These are phyloP conservation scores for Globisporangium carolinianum DNA, from an alignment of 352 stramenopile species.

Conservation along the genomic window DNA sequence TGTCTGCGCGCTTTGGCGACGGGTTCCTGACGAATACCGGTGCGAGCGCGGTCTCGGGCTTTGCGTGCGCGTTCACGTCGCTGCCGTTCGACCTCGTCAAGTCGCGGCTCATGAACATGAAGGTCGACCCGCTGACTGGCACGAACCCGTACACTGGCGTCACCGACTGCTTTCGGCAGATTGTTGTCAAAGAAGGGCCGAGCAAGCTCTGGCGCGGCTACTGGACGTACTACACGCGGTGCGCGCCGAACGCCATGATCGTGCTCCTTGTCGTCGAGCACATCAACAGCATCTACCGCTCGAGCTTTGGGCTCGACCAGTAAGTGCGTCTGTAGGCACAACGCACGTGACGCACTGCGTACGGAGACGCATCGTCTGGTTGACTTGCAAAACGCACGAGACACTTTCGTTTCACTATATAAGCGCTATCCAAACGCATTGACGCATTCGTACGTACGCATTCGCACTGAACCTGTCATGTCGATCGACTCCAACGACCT, in stretches of 20 bases:
- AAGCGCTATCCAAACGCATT: background rate
- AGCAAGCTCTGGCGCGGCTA: constrained; percentile 96
- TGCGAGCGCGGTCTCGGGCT: constrained; percentile 93
- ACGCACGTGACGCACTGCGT: too few species aligned
- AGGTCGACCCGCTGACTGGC: constrained; percentile 82
- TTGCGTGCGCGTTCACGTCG: constrained; percentile 96
- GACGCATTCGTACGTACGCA: too few species aligned
- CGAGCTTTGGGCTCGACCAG: constrained; percentile 39
- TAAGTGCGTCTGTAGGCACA: background rate
- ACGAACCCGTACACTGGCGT: constrained; percentile 94
- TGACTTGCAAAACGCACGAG: too few species aligned
- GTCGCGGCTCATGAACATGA: constrained; percentile 98
- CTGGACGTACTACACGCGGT: constrained; percentile 97
- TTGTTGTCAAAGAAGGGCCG: constrained; percentile 93
- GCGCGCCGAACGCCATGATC: constrained; percentile 99
- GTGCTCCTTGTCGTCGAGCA: constrained; percentile 97
- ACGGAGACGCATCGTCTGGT: too few species aligned
- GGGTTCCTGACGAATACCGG: constrained; percentile 90
- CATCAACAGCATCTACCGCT: constrained; percentile 86
- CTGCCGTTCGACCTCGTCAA: constrained; percentile 99
- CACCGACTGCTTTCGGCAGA: constrained; percentile 93
- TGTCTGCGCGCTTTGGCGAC: constrained; percentile 57
- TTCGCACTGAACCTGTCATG: too few species aligned
- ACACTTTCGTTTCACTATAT: background rate
- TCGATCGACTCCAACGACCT: too few species aligned